Conservation (phyloP, 441 rosid genomes). For the Corymbia citriodora region DNA sequence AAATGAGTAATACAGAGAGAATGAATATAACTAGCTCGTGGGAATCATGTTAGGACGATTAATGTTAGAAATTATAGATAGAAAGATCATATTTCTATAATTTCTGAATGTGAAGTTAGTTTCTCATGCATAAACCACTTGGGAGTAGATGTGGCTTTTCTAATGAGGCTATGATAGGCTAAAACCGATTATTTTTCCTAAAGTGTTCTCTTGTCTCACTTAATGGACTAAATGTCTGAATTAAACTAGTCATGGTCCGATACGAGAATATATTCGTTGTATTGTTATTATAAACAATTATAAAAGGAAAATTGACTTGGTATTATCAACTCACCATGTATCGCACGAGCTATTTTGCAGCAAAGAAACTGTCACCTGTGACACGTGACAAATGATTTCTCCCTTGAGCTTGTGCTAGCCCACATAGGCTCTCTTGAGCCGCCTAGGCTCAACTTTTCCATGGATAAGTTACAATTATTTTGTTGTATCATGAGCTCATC, state of each 20-base stretch:
- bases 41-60: too few relatives aligned
- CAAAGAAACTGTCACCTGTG: neutral
- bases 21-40: neutral
- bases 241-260: accelerated
- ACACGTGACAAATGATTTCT: neutral
- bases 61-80: too few relatives aligned
- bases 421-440: neutral
- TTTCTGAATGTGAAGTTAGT: too few relatives aligned
- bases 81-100: too few relatives aligned
- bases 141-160: accelerated
- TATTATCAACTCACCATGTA: too few relatives aligned
- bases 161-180: neutral
- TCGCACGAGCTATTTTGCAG: accelerated
- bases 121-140: neutral
- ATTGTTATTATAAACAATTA: neutral
- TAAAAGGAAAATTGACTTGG: neutral
- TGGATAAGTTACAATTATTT: neutral
- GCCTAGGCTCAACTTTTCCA: neutral
- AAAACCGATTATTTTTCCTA: neutral
- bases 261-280: neutral
- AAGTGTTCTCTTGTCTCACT: accelerated
- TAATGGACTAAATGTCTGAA: too few relatives aligned
- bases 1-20: accelerated
- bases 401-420: neutral
- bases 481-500: neutral